Evolutionary conservation across 1,284 basidiomycete genomes (phyloP).

Genomic region (Cutaneotrichosporon sp.): DNA sequence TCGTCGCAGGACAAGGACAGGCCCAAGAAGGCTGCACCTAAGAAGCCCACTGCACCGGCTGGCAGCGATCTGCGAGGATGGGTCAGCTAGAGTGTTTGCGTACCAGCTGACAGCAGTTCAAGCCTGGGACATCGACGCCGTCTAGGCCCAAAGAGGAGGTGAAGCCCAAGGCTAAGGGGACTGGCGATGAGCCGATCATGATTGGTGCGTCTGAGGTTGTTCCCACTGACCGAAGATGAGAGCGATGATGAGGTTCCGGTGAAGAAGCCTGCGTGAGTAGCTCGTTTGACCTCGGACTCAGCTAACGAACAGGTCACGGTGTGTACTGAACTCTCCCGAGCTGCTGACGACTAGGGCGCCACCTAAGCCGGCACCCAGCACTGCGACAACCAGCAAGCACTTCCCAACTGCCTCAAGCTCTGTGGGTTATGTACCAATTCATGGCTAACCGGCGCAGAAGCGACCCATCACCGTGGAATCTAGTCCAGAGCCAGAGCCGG

Average conservation of each 20-base stretch:
- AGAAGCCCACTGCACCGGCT: constrained; percentile 15
- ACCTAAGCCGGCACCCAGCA: constrained; percentile 8
- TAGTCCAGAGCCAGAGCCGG: constrained; percentile 18
- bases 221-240: constrained; percentile 31
- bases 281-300: too few species aligned
- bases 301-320: constrained; percentile 8
- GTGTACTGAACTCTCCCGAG: not conserved
- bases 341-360: not conserved
- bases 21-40: constrained; percentile 8
- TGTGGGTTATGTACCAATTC: constrained; percentile 14
- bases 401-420: constrained; percentile 25
- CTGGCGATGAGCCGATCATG: constrained; percentile 15
- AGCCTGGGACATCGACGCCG: constrained; percentile 33
- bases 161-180: constrained; percentile 10
- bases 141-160: constrained; percentile 14
- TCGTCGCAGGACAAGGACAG: constrained; percentile 13
- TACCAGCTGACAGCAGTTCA: constrained; percentile 16
- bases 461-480: constrained; percentile 16
- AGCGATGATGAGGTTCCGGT: constrained; percentile 42
- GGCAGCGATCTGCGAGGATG: constrained; percentile 34
- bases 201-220: constrained; percentile 13
- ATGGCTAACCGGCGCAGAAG: constrained; percentile 15
- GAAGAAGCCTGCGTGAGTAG: constrained; percentile 30
- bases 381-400: constrained; percentile 38
- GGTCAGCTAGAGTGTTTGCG: constrained; percentile 6